These are phyloP conservation scores for Kwoniella europaea DNA, from an alignment of 768 basidiomycete genomes.

Conservation along the genomic window DNA sequence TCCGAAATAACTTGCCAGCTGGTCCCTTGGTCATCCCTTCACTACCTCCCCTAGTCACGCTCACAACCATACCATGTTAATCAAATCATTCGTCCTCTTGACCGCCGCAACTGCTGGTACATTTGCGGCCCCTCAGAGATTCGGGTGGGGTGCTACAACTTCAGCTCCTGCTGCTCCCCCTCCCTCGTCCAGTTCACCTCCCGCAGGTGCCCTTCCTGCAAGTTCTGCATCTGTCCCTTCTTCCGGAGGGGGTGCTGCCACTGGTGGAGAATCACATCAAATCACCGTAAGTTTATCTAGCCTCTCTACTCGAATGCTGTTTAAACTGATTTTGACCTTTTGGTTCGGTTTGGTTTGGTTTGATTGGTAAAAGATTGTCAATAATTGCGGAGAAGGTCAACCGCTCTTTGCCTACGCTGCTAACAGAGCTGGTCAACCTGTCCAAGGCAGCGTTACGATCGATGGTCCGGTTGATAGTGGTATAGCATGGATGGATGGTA, in stretches of 20 bases:
- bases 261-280: background rate
- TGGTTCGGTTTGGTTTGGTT: background rate
- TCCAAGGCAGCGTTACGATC: constrained; percentile 21
- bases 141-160: background rate
- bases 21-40: background rate
- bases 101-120: background rate
- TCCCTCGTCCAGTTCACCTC: background rate
- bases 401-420: constrained; percentile 22
- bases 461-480: constrained; percentile 25
- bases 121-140: background rate
- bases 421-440: background rate
- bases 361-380: constrained; percentile 19
- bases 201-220: background rate
- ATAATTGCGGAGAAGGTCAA: constrained; percentile 28
- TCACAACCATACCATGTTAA: background rate
- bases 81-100: background rate
- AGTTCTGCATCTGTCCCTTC: background rate
- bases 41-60: too few species aligned
- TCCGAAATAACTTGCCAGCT: background rate
- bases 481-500: constrained; percentile 26
- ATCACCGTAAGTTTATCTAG: background rate
- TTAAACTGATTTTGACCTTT: background rate
- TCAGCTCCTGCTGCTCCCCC: background rate
- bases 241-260: background rate
- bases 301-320: background rate